Percentiles rank a stretch among this genome's conserved stretches.
phyloP scores from a whole-genome alignment of 768 basidiomycete species.

The Hortiboletus flavorubellus region DNA sequence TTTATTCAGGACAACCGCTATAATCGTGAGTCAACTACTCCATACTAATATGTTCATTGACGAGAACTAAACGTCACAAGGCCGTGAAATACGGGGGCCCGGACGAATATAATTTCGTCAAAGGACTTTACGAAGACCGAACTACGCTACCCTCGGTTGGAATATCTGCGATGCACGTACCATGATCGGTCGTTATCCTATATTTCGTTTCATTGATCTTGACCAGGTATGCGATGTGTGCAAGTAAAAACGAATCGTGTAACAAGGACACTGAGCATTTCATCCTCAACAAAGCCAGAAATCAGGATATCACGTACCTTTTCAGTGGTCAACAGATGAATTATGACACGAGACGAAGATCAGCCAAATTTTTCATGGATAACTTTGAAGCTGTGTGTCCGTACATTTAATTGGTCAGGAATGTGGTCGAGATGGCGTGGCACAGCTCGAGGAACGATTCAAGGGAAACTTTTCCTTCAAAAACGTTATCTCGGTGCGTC shows the following conservation, averaged over 20 bases:
- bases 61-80: conserved; percentile 32
- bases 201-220: background rate
- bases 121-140: conserved; percentile 66
- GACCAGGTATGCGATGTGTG: conserved; percentile 60
- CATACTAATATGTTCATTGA: background rate
- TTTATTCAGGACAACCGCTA: conserved; percentile 56
- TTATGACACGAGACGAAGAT: conserved; percentile 46
- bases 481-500: conserved; percentile 48
- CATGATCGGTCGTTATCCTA: background rate
- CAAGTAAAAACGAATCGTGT: conserved; percentile 53
- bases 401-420: background rate
- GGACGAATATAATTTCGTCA: conserved; percentile 70
- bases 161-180: conserved; percentile 62
- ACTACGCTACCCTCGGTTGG: conserved; percentile 66
- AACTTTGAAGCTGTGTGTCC: conserved; percentile 62
- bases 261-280: conserved; percentile 61
- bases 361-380: conserved; percentile 63
- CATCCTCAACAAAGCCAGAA: conserved; percentile 50
- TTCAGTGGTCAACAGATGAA: conserved; percentile 59
- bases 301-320: conserved; percentile 64
- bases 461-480: conserved; percentile 64
- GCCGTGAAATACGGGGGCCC: conserved; percentile 72
- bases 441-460: conserved; percentile 63
- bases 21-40: conserved; percentile 38
- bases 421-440: background rate